Base-by-base conservation (phyloP, 306 rosid genomes). In the Potentilla sterilis region DNA sequence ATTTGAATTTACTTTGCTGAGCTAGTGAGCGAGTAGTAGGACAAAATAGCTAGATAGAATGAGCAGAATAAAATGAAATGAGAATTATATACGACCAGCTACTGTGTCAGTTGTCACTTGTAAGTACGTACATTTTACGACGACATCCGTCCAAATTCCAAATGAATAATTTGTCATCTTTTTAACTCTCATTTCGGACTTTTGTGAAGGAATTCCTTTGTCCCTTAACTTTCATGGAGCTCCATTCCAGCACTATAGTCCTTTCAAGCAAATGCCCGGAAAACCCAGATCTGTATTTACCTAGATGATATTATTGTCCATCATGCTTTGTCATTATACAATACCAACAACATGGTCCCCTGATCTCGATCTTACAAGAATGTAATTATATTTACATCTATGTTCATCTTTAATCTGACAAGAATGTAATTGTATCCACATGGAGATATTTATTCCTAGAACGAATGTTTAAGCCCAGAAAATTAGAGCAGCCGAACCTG, bases 151-250 rank as follows among this genome's bases (percentile, higher is more conserved):
- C 69, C 24, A 64, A 37, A 64, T 64, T 64, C 28, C 46, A 19
- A 65, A 35, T 37, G 12, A 32, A 62, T 38, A 18, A 35, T 37
- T 64, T 65, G 47, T 18, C 28, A 16, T 38, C 42, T 18, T 40
- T 8, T 18, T 38, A 34, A 62, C 67, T 59, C 38, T 59, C 28
- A 55, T 55, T 21, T 55, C 62, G 34, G 8, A 55, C 32, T 55
- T 54, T 59, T 59, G 65, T 59, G 65, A 59, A 59, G 65, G 65
- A 59, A 59, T 59, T 62, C 42, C 67, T 32, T 7, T 62, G 11
- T 34, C 67, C 3, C 67, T 34, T 18, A 15, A 15, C 67, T 34
- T 34, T 14, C 12, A 61, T 28, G 28, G 66, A 61, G 66, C 66
- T 61, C 40, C 66, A 28, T 5, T 61, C 24, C 19, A 12, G 3